Conservation (phyloP, 371 early-diverging fungal species). For the Apophysomyces elegans region DNA sequence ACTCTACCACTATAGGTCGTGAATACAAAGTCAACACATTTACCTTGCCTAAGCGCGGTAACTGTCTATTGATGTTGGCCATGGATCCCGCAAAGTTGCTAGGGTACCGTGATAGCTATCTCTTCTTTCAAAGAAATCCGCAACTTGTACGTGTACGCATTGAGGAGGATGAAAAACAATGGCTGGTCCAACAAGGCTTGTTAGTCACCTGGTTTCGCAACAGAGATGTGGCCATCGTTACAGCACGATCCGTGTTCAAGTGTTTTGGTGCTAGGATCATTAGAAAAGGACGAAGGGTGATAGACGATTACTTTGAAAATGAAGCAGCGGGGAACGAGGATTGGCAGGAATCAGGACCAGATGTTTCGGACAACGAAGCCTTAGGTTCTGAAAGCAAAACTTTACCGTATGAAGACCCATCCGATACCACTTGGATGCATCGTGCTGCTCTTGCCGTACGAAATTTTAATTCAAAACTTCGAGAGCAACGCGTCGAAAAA, state of each 20-base stretch:
- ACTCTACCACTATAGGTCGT: slow-evolving; percentile 44
- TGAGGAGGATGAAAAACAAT: slow-evolving; percentile 73
- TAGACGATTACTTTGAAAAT: slow-evolving; percentile 86
- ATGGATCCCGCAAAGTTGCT: slow-evolving; percentile 83
- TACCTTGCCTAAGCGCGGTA: slow-evolving; percentile 65
- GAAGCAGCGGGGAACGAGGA: slow-evolving; percentile 4
- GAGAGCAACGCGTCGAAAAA: slow-evolving; percentile 47
- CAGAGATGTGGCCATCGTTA: slow-evolving; percentile 77
- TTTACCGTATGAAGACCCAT: neutral
- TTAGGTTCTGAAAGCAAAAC: neutral
- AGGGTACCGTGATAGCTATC: slow-evolving; percentile 85
- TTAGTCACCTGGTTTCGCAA: slow-evolving; percentile 73
- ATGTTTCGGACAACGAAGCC: slow-evolving; percentile 25
- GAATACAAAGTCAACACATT: slow-evolving; percentile 69
- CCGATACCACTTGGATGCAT: slow-evolving; percentile 48
- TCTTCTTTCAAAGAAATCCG: slow-evolving; percentile 82
- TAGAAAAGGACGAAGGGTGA: slow-evolving; percentile 65
- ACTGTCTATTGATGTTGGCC: slow-evolving; percentile 76
- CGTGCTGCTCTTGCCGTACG: slow-evolving; percentile 59
- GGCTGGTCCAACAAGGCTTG: slow-evolving; percentile 66
- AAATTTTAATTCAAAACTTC: slow-evolving; percentile 55
- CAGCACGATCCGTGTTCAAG: slow-evolving; percentile 82
- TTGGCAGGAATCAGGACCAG: slow-evolving; percentile 9
- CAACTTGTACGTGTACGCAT: slow-evolving; percentile 71
- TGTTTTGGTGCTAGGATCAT: slow-evolving; percentile 79